Evolutionary conservation across 1,139 yeast genomes (phyloP), one percentile per base, ranked within the genome.

Genomic region (Yamadazyma triangularis): DNA sequence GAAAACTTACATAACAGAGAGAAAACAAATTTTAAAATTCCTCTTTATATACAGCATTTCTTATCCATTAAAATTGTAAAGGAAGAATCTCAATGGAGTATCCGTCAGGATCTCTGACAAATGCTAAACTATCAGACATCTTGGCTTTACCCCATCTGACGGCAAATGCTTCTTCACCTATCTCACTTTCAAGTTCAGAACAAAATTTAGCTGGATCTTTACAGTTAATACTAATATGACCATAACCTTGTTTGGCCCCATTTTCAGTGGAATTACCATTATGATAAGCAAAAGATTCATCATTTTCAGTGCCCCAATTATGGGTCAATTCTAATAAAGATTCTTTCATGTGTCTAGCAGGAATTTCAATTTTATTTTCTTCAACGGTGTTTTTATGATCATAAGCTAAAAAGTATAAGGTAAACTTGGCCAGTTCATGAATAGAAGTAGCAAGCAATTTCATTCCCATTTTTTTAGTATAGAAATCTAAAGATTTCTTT

Each of bases 261-360:
- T 62, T 53, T 25, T 58, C 71, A 22, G 70, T 63, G 28, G 62
- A 50, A 56, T 88, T 87, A 35, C 96, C 95, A 44, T 79, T 84
- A 57, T 89, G 95, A 60, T 91, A 91, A 32, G 65, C 56, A 60
- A 87, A 85, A 10, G 70, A 69, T 9, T 73, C 68, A 41, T 89
- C 95, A 16, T 64, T 51, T 53, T 91, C 98, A 12, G 97, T 85
- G 18, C 97, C 98, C 80, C 87, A 88, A 61, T 91, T 91, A 64
- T 87, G 93, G 28, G 97, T 89, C 51, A 91, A 69, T 60, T 91
- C 98, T 32, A 91, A 59, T 8, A 91, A 58, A 15, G 91, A 81
- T 53, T 85, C 85, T 36, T 75, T 63, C 27, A 52, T 44, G 21
- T 70, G 56, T 47, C 64, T 71, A 1, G 44, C 48, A 2, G 31